Base-by-base conservation (phyloP, 169 alveolate species). In the Plasmodium vinckei region DNA sequence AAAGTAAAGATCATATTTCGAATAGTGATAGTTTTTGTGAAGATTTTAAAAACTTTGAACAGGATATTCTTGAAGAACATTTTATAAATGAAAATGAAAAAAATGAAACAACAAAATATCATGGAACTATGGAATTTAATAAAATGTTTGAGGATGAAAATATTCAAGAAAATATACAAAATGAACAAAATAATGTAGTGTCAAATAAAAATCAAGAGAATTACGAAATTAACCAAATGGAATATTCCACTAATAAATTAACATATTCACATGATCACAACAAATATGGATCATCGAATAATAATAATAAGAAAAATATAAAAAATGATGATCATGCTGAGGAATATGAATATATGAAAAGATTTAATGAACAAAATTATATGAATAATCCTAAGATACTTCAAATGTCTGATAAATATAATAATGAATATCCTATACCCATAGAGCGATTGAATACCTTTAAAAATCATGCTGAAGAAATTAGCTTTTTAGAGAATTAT, bases 311-410 rank as follows among this genome's bases (percentile, higher is more conserved):
- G 10, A 63, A 42, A 19, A 63, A 46, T 42, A 33, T 33, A 33
- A 33, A 33, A 33, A 33, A 33, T 33, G 42, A 33, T 33, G 42
- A 33, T 0, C 17, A 39, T 60, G 23, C 13, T 44, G 56, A 47
- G 12, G 89, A 77, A 49, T 57, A 79, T 79, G 61, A 64, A 39
- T 69, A 79, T 69, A 79, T 79, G 61, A 64, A 69, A 64, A 60
- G 12, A 17, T 65, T 65, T 33, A 79, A 79, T 53, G 89, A 64
- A 42, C 46, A 54, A 3, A 79, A 79, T 19, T 5, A 33, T 19
- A 27, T n/a, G 13, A 49, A 46, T n/a, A 53, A 79, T n/a, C 64
- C 82, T 27, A n/a, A 47, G 42, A 1, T 10, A 53, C 25, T 21
- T 65, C 64, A 60, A 21, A 67, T 57, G 4, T 57, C 54, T 46